These are phyloP conservation scores for Eragrostis curvula DNA, from an alignment of 176 grass and related monocot species.

Conservation along the genomic window DNA sequence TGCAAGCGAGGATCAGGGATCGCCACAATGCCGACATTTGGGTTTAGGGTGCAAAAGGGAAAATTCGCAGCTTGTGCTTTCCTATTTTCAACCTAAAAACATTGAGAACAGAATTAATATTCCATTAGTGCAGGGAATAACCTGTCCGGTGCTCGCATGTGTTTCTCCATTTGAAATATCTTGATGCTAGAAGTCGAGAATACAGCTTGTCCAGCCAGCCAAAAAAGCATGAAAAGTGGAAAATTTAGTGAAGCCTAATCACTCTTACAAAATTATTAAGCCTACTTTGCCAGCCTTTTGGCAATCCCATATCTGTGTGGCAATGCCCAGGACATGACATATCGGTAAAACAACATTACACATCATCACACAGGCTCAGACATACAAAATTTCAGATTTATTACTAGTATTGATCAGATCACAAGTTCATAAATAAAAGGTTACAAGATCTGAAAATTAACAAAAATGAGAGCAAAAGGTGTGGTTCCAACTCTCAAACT, in stretches of 20 bases:
- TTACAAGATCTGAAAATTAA: too few species aligned
- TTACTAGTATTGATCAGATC: too few species aligned
- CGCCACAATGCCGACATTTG: constrained; percentile 83
- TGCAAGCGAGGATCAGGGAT: constrained; percentile 83
- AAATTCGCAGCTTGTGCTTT: constrained; percentile 97
- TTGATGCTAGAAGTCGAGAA: background rate
- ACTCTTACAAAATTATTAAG: background rate
- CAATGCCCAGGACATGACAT: too few species aligned
- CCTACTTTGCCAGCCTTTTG: background rate
- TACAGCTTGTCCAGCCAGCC: background rate
- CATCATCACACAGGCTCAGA: too few species aligned
- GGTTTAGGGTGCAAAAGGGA: constrained; percentile 94
- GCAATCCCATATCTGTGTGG: background rate
- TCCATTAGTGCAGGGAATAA: background rate
- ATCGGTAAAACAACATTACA: too few species aligned
- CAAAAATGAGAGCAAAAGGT: too few species aligned
- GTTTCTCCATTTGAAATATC: background rate
- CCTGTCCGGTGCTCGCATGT: background rate
- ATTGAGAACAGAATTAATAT: constrained; percentile 4
- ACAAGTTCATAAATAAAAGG: too few species aligned
- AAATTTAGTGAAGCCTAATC: background rate
- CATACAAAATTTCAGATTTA: too few species aligned
- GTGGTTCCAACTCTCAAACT: too few species aligned
- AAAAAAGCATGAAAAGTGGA: background rate
- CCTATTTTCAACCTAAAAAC: constrained; percentile 86